Percentiles rank a stretch among this genome's conserved stretches.
Evolutionary conservation across 78 protist genomes (phyloP).

Genomic region (Planoprotostelium fungivorum): DNA sequence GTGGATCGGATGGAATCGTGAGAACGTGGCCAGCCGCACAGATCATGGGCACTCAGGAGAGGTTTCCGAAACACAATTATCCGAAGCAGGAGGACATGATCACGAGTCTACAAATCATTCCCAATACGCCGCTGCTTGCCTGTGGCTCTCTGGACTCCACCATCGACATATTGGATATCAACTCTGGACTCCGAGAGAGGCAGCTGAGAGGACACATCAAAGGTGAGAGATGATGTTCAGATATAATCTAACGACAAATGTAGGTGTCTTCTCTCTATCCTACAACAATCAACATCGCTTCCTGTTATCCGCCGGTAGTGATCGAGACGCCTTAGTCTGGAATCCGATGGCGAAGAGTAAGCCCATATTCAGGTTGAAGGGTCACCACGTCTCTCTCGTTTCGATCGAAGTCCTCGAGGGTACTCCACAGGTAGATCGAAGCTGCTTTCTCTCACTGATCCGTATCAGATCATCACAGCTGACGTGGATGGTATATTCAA

Average conservation of each 20-base stretch:
- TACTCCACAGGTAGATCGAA: background rate
- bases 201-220: background rate
- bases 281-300: background rate
- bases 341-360: background rate
- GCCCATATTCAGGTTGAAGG: background rate
- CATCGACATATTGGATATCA: background rate
- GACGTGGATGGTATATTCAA: background rate
- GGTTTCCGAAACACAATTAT: background rate
- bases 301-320: background rate
- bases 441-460: background rate
- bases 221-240: background rate
- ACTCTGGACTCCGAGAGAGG: background rate
- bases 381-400: background rate
- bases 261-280: background rate
- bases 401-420: background rate
- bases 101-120: background rate
- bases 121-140: background rate
- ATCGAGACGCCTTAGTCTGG: background rate
- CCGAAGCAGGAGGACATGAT: background rate
- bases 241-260: background rate
- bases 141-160: background rate
- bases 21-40: background rate
- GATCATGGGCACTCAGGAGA: background rate
- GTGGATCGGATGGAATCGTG: background rate
- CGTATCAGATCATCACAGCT: background rate